phyloP scores from a whole-genome alignment of 805 yeast genomes.

The Suhomyces sp. region DNA sequence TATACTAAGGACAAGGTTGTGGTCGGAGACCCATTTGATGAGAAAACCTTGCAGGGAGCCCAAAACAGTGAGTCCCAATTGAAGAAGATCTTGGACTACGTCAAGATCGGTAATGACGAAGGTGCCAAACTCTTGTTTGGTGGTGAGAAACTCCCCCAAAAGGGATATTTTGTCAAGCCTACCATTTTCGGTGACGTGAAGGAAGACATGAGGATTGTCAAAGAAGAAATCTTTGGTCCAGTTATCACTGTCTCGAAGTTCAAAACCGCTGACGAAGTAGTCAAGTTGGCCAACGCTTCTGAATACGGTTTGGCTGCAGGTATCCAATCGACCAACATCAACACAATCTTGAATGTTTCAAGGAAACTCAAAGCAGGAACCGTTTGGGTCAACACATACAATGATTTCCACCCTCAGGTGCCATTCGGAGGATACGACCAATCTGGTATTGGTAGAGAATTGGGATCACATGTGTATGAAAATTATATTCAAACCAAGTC shows the following conservation, averaged over 20 bases:
- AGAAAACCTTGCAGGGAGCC: constrained; percentile 54
- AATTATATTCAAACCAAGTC: constrained; percentile 31
- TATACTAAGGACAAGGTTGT: constrained; percentile 45
- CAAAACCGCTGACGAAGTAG: constrained; percentile 61
- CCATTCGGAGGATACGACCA: constrained; percentile 40
- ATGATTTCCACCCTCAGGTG: constrained; percentile 38
- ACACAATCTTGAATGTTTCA: constrained; percentile 62
- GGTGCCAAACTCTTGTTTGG: constrained; percentile 42
- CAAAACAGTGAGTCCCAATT: constrained; percentile 54
- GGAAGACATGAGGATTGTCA: constrained; percentile 60
- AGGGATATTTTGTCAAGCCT: constrained; percentile 71
- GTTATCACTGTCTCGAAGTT: constrained; percentile 70
- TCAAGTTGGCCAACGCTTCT: constrained; percentile 65
- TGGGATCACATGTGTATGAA: constrained; percentile 30
- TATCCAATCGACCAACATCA: constrained; percentile 65
- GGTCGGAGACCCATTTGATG: constrained; percentile 50
- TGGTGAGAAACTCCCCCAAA: constrained; percentile 39
- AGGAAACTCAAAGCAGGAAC: constrained; percentile 44
- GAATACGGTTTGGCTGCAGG: constrained; percentile 81
- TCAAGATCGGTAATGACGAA: constrained; percentile 42
- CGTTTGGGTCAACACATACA: constrained; percentile 45
- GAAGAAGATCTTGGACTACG: constrained; percentile 44
- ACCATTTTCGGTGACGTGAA: constrained; percentile 71
- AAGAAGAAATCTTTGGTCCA: constrained; percentile 87
- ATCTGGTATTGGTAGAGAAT: constrained; percentile 39